These are phyloP conservation scores for Mucor plumbeus DNA, from an alignment of 371 early-diverging fungal genomes.

Conservation along the genomic window DNA sequence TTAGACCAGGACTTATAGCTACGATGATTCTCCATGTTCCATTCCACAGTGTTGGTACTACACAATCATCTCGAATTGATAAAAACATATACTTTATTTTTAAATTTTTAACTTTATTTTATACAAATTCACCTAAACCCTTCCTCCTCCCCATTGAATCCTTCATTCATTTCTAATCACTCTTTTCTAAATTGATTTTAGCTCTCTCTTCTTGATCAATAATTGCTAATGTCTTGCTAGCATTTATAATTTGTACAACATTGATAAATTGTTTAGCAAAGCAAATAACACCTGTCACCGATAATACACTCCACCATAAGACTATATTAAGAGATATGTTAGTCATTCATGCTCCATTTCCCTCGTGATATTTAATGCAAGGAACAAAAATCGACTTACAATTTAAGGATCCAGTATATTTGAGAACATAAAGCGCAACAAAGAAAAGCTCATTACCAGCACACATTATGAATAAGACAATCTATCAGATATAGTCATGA, in stretches of 20 bases:
- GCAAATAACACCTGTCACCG: constrained; percentile 78
- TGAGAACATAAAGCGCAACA: constrained; percentile 80
- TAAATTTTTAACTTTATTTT: background rate
- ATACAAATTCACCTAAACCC: background rate
- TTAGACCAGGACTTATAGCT: background rate
- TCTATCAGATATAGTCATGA: constrained; percentile 35
- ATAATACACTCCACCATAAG: constrained; percentile 40
- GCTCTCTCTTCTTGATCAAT: constrained; percentile 69
- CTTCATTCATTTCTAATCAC: background rate
- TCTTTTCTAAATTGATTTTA: background rate
- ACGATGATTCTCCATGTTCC: background rate
- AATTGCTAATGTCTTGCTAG: constrained; percentile 76
- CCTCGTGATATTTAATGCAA: background rate
- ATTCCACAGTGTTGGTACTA: background rate
- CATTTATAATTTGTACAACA: constrained; percentile 89
- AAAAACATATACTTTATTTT: background rate
- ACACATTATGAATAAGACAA: constrained; percentile 90
- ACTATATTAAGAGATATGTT: constrained; percentile 18
- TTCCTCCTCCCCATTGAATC: background rate
- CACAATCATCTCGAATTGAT: background rate
- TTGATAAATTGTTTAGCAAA: constrained; percentile 90
- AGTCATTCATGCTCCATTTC: background rate
- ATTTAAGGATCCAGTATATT: constrained; percentile 38
- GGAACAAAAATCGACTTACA: constrained; percentile 23
- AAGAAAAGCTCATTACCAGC: constrained; percentile 91